Conservation (phyloP, 208 protist genomes). For the Crithidia brevicula region DNA sequence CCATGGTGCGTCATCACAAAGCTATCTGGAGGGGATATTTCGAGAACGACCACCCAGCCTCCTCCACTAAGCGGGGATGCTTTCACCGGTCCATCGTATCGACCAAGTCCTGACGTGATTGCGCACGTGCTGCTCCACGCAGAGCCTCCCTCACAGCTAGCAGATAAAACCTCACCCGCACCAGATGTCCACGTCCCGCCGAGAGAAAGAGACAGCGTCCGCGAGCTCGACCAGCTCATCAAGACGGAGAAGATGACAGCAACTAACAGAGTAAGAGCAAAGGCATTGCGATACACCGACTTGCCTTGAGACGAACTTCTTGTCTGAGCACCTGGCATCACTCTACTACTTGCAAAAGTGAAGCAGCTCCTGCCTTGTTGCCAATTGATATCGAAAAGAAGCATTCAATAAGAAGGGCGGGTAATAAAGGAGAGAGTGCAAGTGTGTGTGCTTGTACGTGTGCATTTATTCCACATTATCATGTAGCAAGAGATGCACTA, state of each 20-base stretch:
- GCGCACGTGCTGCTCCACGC: conserved; percentile 21
- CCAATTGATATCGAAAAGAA: no score
- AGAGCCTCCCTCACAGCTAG: conserved; percentile 12
- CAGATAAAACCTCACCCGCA: conserved; percentile 13
- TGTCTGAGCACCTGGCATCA: background rate
- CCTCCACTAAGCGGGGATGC: conserved; percentile 30
- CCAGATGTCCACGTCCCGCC: conserved; percentile 32
- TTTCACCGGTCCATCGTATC: conserved; percentile 11
- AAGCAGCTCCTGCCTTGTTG: no score
- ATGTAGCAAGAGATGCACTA: no score
- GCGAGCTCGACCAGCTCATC: conserved; percentile 47
- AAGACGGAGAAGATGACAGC: conserved; percentile 35
- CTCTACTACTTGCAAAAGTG: no score
- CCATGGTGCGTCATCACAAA: conserved; percentile 14
- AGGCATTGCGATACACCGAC: conserved; percentile 17
- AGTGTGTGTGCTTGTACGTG: no score
- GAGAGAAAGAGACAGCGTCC: conserved; percentile 33
- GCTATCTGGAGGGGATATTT: background rate
- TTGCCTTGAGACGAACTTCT: background rate
- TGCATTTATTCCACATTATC: no score
- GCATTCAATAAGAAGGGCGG: background rate
- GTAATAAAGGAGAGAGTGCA: background rate
- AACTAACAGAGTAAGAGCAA: conserved; percentile 21
- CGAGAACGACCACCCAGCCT: conserved; percentile 26
- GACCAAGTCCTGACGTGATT: conserved; percentile 7